These are phyloP conservation scores for Zymoseptoria crescenta DNA, from an alignment of 2,329 filamentous ascomycete species.

Conservation along the genomic window DNA sequence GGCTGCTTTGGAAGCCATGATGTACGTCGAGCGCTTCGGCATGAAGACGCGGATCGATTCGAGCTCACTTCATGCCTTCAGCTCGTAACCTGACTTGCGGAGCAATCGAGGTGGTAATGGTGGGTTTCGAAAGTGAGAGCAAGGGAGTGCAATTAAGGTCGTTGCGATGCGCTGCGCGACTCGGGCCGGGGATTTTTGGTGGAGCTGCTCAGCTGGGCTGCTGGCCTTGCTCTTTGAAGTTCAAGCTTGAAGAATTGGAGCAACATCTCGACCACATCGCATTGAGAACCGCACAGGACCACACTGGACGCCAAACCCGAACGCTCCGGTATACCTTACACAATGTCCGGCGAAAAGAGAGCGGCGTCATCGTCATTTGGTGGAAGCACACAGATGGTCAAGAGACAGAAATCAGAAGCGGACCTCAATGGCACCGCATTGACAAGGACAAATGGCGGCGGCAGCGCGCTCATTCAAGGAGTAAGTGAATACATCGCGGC, in stretches of 20 bases:
- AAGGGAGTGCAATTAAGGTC: background rate
- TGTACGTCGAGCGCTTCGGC: constrained; percentile 10
- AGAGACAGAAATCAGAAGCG: constrained; percentile 70
- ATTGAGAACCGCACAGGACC: background rate
- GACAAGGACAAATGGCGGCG: constrained; percentile 51
- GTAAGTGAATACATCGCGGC: constrained; percentile 47
- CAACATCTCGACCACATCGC: background rate
- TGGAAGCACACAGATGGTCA: constrained; percentile 71
- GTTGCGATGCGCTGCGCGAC: background rate
- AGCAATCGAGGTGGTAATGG: background rate
- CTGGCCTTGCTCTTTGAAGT: background rate
- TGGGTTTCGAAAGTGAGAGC: background rate
- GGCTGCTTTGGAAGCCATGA: constrained; percentile 56
- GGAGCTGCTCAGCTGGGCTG: too few species aligned
- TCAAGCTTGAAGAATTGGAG: background rate
- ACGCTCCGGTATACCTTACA: constrained; percentile 10
- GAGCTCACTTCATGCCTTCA: constrained; percentile 22
- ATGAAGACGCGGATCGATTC: constrained; percentile 9
- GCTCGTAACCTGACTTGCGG: background rate
- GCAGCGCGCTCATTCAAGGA: constrained; percentile 55
- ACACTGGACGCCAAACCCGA: background rate
- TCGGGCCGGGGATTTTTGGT: background rate
- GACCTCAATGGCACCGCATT: constrained; percentile 49
- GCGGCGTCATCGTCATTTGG: constrained; percentile 73
- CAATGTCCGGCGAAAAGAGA: constrained; percentile 86